These are phyloP conservation scores for Trichoderma afroharzianum DNA, from an alignment of 2,329 filamentous ascomycete genomes.

Conservation along the genomic window DNA sequence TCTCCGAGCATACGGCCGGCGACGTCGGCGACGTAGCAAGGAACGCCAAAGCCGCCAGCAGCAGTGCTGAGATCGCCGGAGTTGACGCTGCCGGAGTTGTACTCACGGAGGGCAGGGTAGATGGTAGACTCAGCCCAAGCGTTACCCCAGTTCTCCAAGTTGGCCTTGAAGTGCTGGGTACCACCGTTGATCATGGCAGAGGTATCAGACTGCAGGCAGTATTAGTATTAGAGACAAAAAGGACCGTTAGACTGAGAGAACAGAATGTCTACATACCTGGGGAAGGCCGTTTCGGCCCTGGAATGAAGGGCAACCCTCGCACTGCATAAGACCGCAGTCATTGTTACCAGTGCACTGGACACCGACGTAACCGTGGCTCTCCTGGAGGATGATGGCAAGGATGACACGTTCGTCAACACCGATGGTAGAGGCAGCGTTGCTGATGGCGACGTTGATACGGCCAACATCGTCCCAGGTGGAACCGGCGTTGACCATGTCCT, in stretches of 20 bases:
- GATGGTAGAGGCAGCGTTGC: neutral
- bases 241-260: neutral
- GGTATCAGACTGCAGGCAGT: neutral
- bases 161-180: constrained; percentile 6
- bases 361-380: constrained; percentile 1
- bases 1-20: constrained; percentile 7
- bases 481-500: constrained; percentile 11
- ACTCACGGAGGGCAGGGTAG: constrained; percentile 13
- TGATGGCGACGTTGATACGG: constrained; percentile 12
- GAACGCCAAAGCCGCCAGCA: constrained; percentile 2
- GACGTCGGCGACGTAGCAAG: constrained; percentile 5
- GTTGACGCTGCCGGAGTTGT: constrained; percentile 12
- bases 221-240: neutral
- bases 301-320: constrained; percentile 2
- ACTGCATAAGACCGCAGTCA: constrained; percentile 12
- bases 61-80: neutral
- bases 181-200: constrained; percentile 13
- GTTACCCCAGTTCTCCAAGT: neutral
- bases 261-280: neutral
- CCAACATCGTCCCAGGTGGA: constrained; percentile 11
- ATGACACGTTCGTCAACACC: constrained; percentile 14
- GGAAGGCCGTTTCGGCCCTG: neutral
- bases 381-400: constrained; percentile 12
- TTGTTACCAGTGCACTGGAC: neutral
- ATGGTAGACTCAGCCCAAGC: neutral